A percentile compares a stretch with the other conserved stretches of the same genome.
These are phyloP conservation scores for Spirogloea muscicola DNA, from an alignment of 139 green algal species.

Conservation along the genomic window DNA sequence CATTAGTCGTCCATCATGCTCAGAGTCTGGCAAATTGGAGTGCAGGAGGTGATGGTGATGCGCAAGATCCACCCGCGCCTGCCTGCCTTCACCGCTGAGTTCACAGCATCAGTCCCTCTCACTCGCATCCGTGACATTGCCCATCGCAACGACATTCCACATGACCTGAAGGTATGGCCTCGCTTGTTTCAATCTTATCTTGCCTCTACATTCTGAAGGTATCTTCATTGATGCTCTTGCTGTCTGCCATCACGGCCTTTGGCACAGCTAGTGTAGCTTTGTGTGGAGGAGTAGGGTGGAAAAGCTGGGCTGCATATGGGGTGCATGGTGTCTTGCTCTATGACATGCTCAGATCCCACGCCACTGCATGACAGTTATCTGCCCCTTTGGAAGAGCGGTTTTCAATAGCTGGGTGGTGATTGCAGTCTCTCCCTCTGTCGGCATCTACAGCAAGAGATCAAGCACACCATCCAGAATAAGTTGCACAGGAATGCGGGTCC, in stretches of 20 bases:
- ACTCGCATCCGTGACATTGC: conserved; percentile 97
- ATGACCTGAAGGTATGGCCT: conserved; percentile 49
- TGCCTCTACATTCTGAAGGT: not conserved
- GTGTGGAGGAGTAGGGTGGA: not conserved
- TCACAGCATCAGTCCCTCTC: conserved; percentile 77
- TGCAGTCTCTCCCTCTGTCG: not conserved
- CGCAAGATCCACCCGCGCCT: conserved; percentile 59
- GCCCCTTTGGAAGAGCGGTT: not conserved
- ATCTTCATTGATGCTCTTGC: not conserved
- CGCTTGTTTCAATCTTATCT: not conserved
- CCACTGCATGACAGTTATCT: not conserved
- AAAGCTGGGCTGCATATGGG: not conserved
- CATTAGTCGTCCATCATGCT: not conserved
- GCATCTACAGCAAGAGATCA: conserved; percentile 81
- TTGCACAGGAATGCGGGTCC: conserved; percentile 93
- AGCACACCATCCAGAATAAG: conserved; percentile 99
- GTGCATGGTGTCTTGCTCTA: not conserved
- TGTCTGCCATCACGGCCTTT: not conserved
- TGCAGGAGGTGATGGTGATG: conserved; percentile 33
- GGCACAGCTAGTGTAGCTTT: not conserved
- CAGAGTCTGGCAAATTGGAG: no score
- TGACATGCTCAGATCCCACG: not conserved
- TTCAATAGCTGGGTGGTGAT: not conserved
- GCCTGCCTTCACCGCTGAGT: conserved; percentile 85
- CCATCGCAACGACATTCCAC: conserved; percentile 65